phyloP scores from a whole-genome alignment of 2,329 filamentous ascomycete genomes.

The Esteya vermicola region DNA sequence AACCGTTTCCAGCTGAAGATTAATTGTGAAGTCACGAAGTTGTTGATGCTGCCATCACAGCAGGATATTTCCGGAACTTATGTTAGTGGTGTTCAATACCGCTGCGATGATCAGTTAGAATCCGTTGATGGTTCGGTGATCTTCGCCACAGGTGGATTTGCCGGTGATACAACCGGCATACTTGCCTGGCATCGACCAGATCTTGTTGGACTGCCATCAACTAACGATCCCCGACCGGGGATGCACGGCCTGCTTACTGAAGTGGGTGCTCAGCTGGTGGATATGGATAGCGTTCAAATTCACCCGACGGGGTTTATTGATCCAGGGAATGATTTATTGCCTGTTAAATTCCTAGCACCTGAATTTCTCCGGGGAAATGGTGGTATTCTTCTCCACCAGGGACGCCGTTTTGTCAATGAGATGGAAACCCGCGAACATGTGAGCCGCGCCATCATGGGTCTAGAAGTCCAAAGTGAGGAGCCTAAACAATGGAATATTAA shows the following conservation, averaged over 20 bases:
- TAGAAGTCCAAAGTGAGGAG: neutral
- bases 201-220: slow-evolving; percentile 80
- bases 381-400: slow-evolving; percentile 80
- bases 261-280: slow-evolving; percentile 92
- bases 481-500: slow-evolving; percentile 65
- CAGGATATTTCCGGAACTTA: neutral
- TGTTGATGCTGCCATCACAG: slow-evolving; percentile 20
- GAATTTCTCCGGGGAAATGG: slow-evolving; percentile 97
- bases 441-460: slow-evolving; percentile 70
- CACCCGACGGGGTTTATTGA: slow-evolving; percentile 96
- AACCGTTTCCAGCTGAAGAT: slow-evolving; percentile 34
- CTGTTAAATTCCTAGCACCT: slow-evolving; percentile 98
- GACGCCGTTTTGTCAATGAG: slow-evolving; percentile 94
- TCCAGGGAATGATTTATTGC: slow-evolving; percentile 88
- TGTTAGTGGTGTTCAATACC: slow-evolving; percentile 78
- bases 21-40: slow-evolving; percentile 34
- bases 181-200: slow-evolving; percentile 93
- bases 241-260: slow-evolving; percentile 55
- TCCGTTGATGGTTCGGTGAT: slow-evolving; percentile 74
- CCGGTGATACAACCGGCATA: slow-evolving; percentile 83
- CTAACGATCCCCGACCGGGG: slow-evolving; percentile 50
- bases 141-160: slow-evolving; percentile 91
- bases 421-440: slow-evolving; percentile 97
- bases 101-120: slow-evolving; percentile 58
- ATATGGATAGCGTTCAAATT: slow-evolving; percentile 99